A percentile compares a stretch with the other conserved stretches of the same genome.
Evolutionary conservation across 208 protist species (phyloP).

Genomic region (Trypanosoma avium): DNA sequence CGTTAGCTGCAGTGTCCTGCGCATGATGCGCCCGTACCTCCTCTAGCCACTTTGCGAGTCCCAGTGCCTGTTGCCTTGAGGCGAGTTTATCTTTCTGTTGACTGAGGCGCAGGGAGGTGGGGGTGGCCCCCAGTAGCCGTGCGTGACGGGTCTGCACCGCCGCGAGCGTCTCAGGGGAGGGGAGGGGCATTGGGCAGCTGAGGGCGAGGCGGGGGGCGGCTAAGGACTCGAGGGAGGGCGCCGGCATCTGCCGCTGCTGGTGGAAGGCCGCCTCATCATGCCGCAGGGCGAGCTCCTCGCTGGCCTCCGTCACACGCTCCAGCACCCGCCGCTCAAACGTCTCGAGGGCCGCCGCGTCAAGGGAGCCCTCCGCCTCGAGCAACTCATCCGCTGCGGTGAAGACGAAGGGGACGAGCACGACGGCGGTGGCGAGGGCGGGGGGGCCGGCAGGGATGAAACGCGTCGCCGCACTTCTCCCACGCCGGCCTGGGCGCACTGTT

Average conservation of each 20-base stretch:
- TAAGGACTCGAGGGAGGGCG: slow-evolving; percentile 36
- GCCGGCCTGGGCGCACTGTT: slow-evolving; percentile 15
- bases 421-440: neutral
- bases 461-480: neutral
- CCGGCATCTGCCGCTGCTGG: slow-evolving; percentile 71
- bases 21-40: slow-evolving; percentile 8
- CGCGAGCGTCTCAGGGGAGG: slow-evolving; percentile 46
- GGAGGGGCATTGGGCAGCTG: slow-evolving; percentile 62
- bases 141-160: slow-evolving; percentile 35
- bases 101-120: slow-evolving; percentile 35
- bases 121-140: slow-evolving; percentile 35
- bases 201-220: slow-evolving; percentile 32
- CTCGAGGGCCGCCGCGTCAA: slow-evolving; percentile 72
- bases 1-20: slow-evolving; percentile 22
- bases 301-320: slow-evolving; percentile 37
- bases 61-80: slow-evolving; percentile 48
- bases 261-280: slow-evolving; percentile 86
- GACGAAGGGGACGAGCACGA: slow-evolving; percentile 73
- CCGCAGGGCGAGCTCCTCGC: slow-evolving; percentile 68
- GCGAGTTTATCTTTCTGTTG: slow-evolving; percentile 33
- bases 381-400: slow-evolving; percentile 78
- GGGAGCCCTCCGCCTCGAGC: slow-evolving; percentile 69
- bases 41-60: slow-evolving; percentile 27
- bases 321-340: slow-evolving; percentile 64
- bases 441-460: neutral